Base-by-base conservation (phyloP, 441 rosid genomes). In the Metrosideros polymorpha region DNA sequence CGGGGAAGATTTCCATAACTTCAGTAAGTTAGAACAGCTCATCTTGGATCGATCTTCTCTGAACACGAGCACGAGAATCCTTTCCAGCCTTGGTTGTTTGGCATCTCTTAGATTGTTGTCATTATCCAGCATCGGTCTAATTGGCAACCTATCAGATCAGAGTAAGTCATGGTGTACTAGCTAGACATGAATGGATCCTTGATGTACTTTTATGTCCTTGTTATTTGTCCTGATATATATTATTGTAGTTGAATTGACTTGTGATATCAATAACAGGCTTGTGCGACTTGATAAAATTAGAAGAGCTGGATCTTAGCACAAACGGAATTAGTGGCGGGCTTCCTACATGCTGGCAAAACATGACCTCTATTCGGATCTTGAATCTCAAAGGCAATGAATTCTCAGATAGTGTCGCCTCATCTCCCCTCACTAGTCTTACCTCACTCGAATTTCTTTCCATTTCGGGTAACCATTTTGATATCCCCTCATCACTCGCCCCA, bases 301-400 rank as follows among this genome's bases (percentile, higher is more conserved):
- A 86, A 32, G 83, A 49, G 54, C 47, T 89, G 12, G 18, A 84
- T 63, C 27, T 90, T 6, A 7, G 27, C 6, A 0, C 6, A 0
- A 88, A 87, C 35, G 2, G 24, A 29, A 32, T 89, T 6, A 43
- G 4, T 10, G 89, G 89, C 7, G 9, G 1, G 3, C 29, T 88
- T 43, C 91, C 89, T 9, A 29, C 6, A 2, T 89, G 92, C 29
- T 54, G 89, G 8, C 30, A 25, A 39, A 91, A 87, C 82, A 55
- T 89, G 83, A 87, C 89, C 12, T 88, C 87, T 2, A 88, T 90
- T 39, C 9, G 86, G 56, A 25, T 8, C 3, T 15, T 87, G 3
- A 85, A 85, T 63, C 82, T 91, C 15, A 32, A 82, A 9, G 32
- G 12, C 6, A 87, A 87, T 85, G 51, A 89, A 5, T 50, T 91